Evolutionary conservation across 1,139 yeast genomes (phyloP), one percentile per base, ranked within the genome.

Genomic region (Torulaspora globosa): DNA sequence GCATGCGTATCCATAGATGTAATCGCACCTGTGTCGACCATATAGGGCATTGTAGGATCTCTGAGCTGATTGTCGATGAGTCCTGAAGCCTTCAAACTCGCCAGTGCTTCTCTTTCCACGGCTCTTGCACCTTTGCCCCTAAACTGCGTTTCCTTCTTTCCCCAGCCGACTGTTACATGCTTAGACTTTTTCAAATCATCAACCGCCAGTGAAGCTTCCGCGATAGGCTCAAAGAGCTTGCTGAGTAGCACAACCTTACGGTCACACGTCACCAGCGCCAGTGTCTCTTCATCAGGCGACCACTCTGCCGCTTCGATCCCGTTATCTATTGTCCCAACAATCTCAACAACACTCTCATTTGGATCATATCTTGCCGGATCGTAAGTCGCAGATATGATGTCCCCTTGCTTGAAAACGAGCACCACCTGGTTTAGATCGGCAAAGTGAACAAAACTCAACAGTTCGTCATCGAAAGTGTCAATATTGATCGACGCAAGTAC

Each of bases 151-250:
- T 92, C 98, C 53, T 84, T 82, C 56, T 85, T 86, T 60, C 99
- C 99, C 99, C 99, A 94, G 15, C 99, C 99, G 31, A 92, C 97
- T 16, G 95, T 84, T 28, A 94, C 97, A 60, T 92, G 96, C 57
- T 83, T 84, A 2, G 90, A 81, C 45, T 80, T 76, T 33, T 79
- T 70, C 42, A 89, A 72, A 63, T 92, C 97, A 12, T 75, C 76
- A 1, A 78, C 71, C 42, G 76, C 71, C 50, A 90, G 68, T 18
- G 63, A 59, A 43, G 74, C 72, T 59, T 92, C 97, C 10, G 79
- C 70, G 23, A 92, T 75, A 5, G 94, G 89, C 56, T 92, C 97
- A 55, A 90, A 84, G 33, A 76, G 70, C 54, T 96, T 74, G 28
- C 94, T 84, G 45, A 92, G 71, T 29, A 90, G 63, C 1, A 89